Evolutionary conservation across 495 filamentous ascomycete genomes (phyloP), one percentile per base, ranked within the genome.

Genomic region (Xylaria longipes): DNA sequence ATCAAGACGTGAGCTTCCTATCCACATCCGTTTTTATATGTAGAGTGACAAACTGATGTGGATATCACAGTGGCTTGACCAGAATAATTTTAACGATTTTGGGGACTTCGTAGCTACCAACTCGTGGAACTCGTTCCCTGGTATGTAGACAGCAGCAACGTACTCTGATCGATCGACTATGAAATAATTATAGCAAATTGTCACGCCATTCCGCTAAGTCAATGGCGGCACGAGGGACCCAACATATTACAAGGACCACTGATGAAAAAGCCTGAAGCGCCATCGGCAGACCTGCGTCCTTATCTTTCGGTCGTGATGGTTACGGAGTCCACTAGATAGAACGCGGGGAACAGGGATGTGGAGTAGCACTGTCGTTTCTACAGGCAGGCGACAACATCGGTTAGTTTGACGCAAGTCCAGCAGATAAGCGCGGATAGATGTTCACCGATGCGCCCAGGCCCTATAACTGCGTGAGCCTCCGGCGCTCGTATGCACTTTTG

Each of bases 121-220:
- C 46, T 64, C 69, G 31, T 71, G 69, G 69, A 71, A 71, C 27
- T 37, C 69, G 29, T 65, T 71, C 3, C 62, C 50, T 31, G n/a
- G 27, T 27, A 22, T 71, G 35, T 64, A 63, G 37, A 65, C 37
- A 37, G 33, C 2, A 46, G 17, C 8, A 48, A 17, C 15, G 5
- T 58, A 14, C 41, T 45, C 39, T n/a, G 22, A 45, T 65, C n/a
- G 22, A 45, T 65, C n/a, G 39, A 48, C n/a, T 3, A 45, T 29
- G 62, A 41, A 62, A 43, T 22, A 62, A 41, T 25, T 27, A 27
- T 62, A 37, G 37, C 60, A 22, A 43, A 27, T 27, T 43, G 11
- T 43, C 60, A 41, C 62, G 41, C 62, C 22, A 65, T 48, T 33
- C 8, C 7, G 41, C 25, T 14, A 35, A 43, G 52, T 58, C 17